A percentile compares a stretch with the other conserved stretches of the same genome.
Evolutionary conservation across 2,329 filamentous ascomycete genomes (phyloP).

Genomic region (Aureobasidium subglaciale): DNA sequence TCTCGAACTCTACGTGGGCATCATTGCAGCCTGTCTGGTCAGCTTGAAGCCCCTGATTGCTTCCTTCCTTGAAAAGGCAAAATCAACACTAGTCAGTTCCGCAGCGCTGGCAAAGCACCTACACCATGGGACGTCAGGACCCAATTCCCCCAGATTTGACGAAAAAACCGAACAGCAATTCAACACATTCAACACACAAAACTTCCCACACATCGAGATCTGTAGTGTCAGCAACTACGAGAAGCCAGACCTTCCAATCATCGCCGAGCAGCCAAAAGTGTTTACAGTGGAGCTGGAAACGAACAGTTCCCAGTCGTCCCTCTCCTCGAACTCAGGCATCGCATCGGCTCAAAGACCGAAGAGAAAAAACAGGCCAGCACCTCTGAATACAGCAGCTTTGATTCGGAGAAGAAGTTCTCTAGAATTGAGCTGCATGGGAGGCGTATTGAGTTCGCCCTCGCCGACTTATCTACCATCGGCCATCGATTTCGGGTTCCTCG

Average conservation of each 20-base stretch:
- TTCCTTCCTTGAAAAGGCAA: slow-evolving; percentile 29
- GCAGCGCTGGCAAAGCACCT: not conserved
- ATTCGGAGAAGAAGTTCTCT: not conserved
- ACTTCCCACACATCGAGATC: not conserved
- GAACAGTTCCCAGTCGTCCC: not conserved
- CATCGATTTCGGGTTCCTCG: not conserved
- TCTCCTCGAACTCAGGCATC: too few relatives aligned
- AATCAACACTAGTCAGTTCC: slow-evolving; percentile 6
- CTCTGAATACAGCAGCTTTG: not conserved
- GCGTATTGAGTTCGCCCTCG: slow-evolving; percentile 1
- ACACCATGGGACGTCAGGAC: not conserved
- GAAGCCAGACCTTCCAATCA: not conserved
- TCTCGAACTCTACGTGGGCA: slow-evolving; percentile 39
- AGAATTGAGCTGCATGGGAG: not conserved
- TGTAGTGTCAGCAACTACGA: slow-evolving; percentile 3
- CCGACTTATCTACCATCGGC: not conserved
- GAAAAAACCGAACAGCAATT: slow-evolving; percentile 1
- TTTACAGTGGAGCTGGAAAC: not conserved
- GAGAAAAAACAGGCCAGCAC: slow-evolving; percentile 8
- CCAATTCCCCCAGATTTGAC: not conserved
- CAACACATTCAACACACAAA: slow-evolving; percentile 2
- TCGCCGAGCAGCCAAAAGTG: not conserved
- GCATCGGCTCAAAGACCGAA: not conserved
- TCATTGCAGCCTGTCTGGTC: slow-evolving; percentile 38
- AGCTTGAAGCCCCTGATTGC: slow-evolving; percentile 37